phyloP scores from a whole-genome alignment of 2,329 filamentous ascomycete genomes.

The Beauveria sp. region DNA sequence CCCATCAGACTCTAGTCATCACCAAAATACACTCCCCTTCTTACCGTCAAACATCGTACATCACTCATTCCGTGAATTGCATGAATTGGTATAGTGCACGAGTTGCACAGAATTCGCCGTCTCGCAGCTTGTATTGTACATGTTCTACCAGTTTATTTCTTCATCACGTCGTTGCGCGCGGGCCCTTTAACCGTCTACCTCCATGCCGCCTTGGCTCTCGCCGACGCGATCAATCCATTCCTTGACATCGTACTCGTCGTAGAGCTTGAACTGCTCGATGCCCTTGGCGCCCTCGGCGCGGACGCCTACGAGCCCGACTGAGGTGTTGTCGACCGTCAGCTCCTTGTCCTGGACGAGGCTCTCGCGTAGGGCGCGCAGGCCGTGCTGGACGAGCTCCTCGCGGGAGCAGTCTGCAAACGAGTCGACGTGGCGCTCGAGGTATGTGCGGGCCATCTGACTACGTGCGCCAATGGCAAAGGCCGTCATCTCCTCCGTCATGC shows the following conservation, averaged over 20 bases:
- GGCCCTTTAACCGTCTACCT: slow-evolving; percentile 27
- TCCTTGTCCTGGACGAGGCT: slow-evolving; percentile 95
- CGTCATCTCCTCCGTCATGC: slow-evolving; percentile 94
- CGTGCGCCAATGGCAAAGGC: slow-evolving; percentile 94
- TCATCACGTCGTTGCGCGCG: slow-evolving; percentile 13
- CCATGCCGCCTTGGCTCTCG: slow-evolving; percentile 38
- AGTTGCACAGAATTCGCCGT: slow-evolving; percentile 16
- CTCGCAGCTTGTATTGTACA: slow-evolving; percentile 28
- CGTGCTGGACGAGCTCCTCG: slow-evolving; percentile 87
- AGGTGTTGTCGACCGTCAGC: slow-evolving; percentile 94
- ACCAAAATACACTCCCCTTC: not conserved
- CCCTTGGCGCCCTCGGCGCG: slow-evolving; percentile 43
- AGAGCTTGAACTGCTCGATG: slow-evolving; percentile 79
- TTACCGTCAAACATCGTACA: not conserved
- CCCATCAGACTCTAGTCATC: not conserved
- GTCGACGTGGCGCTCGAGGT: slow-evolving; percentile 87
- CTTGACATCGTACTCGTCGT: slow-evolving; percentile 80
- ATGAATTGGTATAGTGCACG: slow-evolving; percentile 6
- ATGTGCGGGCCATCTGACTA: slow-evolving; percentile 96
- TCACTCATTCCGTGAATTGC: not conserved
- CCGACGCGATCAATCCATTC: slow-evolving; percentile 74
- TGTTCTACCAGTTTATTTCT: slow-evolving; percentile 23
- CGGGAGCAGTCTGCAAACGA: slow-evolving; percentile 67
- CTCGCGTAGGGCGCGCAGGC: slow-evolving; percentile 86
- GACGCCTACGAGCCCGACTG: slow-evolving; percentile 74